Evolutionary conservation across 2,329 filamentous ascomycete genomes (phyloP), one percentile per base, ranked within the genome.

Genomic region (Fusarium beomiforme): DNA sequence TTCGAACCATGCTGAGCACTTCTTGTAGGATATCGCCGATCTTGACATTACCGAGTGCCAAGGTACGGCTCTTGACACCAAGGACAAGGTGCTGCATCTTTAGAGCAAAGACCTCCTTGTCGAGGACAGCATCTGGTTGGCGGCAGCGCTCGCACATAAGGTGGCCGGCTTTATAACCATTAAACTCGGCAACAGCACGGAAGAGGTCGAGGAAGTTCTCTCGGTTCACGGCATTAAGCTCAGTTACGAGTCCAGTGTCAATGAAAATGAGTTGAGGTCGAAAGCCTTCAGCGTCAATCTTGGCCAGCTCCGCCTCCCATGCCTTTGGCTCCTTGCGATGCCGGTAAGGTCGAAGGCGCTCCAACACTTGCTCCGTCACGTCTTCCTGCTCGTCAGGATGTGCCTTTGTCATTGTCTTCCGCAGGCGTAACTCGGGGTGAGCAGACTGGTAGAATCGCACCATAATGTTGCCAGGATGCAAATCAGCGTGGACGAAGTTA

Each of bases 401-500:
- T 29, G 80, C 73, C 47, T 80, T 74, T 8, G 77, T 72, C 23
- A 74, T 50, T 63, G 75, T 72, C 33, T 73, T 76, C 50, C 76
- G 74, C 16, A 80, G 61, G 7, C 76, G 78, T 2, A 97, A 83
- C 51, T 92, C 89, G 0, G 95, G 88, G 67, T 91, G 87, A 17
- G 90, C 89, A 0, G 95, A 90, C 76, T 95, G 91, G 82, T 98
- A 98, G 84, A 99, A 99, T 70, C 97, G 94, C 49, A 99, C 95
- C 95, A 99, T 98, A 82, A 99, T 98, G 80, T 99, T 99, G 29
- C 96, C 96, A 0, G 96, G 96, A 79, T 99, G 96, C 33, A 99
- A 84, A 79, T 99, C 96, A 8, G 96, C 95, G 78, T 99, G 96
- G 29, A 98, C 91, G 80, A 99, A 99, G 80, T 99, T 99, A 81